Evolutionary conservation across 2,329 filamentous ascomycete genomes (phyloP), one percentile per base, ranked within the genome.

Genomic region (Tothia fuscella): DNA sequence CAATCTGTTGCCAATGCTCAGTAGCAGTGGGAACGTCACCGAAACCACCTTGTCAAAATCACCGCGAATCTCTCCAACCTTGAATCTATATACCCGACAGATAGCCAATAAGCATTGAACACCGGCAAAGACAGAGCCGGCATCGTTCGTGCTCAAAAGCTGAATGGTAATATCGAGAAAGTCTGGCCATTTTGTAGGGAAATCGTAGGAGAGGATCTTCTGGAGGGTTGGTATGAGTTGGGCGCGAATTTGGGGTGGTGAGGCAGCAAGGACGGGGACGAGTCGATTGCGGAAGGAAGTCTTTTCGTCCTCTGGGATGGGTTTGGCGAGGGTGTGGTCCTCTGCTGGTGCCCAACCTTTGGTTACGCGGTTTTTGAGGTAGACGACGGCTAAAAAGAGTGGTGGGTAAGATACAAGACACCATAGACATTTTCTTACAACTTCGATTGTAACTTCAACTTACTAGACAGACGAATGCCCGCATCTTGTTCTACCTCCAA

Each of bases 31-130:
- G 64, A 98, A 98, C 45, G 85, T 86, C 46, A 80, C 76, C 60
- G 87, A 83, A 47, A 96, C 83, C 52, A 98, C 94, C 63, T 85
- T 87, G 62, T 95, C 88, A 55, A 98, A 93, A 57, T 96, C 87
- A 38, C 74, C 73, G 56, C 88, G 72, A 56, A 79, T 80, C 57
- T 84, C 84, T 35, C 85, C 84, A 36, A 78, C 75, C 69, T 94
- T 95, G 70, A 94, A 96, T 48, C 91, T 72, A 65, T 95, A 98
- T 43, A 93, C 87, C 46, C 88, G 82, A 71, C 89, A 96, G 55
- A 96, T 88, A 41, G 89, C 87, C 49, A 96, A 71, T 51, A 98
- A 70, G 58, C 91, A 96, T 64, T 96, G 89, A 50, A 96, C 70
- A 32, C 91, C 91, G 6, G 91, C 88, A 52, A 94, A 87, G 40